These are phyloP conservation scores for Metschnikowia dekortorum DNA, from an alignment of 805 yeast species.

Conservation along the genomic window DNA sequence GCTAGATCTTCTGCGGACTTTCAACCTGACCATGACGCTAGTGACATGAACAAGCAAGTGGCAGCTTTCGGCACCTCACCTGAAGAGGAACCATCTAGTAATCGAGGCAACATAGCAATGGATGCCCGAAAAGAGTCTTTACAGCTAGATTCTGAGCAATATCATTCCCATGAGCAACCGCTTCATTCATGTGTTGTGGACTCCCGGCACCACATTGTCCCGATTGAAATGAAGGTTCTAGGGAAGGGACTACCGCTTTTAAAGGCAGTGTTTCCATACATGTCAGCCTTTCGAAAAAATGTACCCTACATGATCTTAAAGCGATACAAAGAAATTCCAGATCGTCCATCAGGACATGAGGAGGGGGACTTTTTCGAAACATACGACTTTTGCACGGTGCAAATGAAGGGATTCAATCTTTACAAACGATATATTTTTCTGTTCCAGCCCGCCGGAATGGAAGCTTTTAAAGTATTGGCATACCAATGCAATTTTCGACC, in stretches of 20 bases:
- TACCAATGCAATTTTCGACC: slow-evolving; percentile 36
- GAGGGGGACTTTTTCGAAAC: slow-evolving; percentile 30
- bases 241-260: slow-evolving; percentile 38
- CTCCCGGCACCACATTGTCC: slow-evolving; percentile 28
- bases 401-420: slow-evolving; percentile 23
- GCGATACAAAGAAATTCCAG: slow-evolving; percentile 28
- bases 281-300: slow-evolving; percentile 32
- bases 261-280: slow-evolving; percentile 32
- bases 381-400: slow-evolving; percentile 30
- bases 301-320: slow-evolving; percentile 33
- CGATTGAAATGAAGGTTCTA: slow-evolving; percentile 25
- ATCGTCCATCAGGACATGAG: slow-evolving; percentile 15
- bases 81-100: neutral
- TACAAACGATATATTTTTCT: slow-evolving; percentile 27
- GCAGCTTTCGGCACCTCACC: neutral
- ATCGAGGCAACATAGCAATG: neutral
- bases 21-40: neutral
- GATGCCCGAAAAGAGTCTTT: neutral
- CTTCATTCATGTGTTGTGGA: slow-evolving; percentile 18
- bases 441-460: slow-evolving; percentile 20
- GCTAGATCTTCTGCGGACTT: neutral
- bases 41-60: neutral
- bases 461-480: slow-evolving; percentile 23
- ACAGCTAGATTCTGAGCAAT: neutral
- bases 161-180: neutral